These are phyloP conservation scores for Collybiopsis luxurians DNA, from an alignment of 768 basidiomycete genomes.

Conservation along the genomic window DNA sequence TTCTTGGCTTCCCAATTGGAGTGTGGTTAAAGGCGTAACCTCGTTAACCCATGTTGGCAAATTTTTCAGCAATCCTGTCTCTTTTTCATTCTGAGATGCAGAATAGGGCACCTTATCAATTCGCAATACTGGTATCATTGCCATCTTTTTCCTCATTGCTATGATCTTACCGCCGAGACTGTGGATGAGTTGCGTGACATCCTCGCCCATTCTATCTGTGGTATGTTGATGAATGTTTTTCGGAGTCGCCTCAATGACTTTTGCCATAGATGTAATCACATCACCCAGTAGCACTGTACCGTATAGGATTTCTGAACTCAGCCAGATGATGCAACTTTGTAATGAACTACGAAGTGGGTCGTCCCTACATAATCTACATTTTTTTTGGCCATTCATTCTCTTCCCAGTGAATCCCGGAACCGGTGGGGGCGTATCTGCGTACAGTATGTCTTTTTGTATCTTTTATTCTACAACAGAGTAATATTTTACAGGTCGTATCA, in stretches of 20 bases:
- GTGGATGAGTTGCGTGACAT: slow-evolving; percentile 36
- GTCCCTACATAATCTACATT: neutral
- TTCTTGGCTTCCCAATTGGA: slow-evolving; percentile 22
- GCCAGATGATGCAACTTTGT: slow-evolving; percentile 31
- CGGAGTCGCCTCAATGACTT: neutral
- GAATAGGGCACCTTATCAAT: slow-evolving; percentile 34
- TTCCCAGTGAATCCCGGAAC: slow-evolving; percentile 25
- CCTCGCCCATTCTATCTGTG: slow-evolving; percentile 34
- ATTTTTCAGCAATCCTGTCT: slow-evolving; percentile 8
- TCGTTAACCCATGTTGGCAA: slow-evolving; percentile 38
- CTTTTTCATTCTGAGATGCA: neutral
- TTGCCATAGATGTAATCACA: slow-evolving; percentile 33
- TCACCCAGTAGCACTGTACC: slow-evolving; percentile 36
- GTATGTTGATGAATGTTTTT: slow-evolving; percentile 14
- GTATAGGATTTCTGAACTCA: slow-evolving; percentile 31
- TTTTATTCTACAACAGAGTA: too few relatives aligned
- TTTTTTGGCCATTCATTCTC: neutral
- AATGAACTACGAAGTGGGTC: slow-evolving; percentile 33
- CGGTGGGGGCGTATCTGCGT: slow-evolving; percentile 12
- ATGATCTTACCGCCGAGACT: slow-evolving; percentile 20
- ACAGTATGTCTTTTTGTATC: slow-evolving; percentile 10
- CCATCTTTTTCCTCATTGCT: slow-evolving; percentile 29
- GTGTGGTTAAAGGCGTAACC: slow-evolving; percentile 34
- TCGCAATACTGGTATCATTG: slow-evolving; percentile 44
- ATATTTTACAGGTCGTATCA: slow-evolving; percentile 32